phyloP scores from a whole-genome alignment of 352 stramenopile genomes.

The Globisporangium parvum region DNA sequence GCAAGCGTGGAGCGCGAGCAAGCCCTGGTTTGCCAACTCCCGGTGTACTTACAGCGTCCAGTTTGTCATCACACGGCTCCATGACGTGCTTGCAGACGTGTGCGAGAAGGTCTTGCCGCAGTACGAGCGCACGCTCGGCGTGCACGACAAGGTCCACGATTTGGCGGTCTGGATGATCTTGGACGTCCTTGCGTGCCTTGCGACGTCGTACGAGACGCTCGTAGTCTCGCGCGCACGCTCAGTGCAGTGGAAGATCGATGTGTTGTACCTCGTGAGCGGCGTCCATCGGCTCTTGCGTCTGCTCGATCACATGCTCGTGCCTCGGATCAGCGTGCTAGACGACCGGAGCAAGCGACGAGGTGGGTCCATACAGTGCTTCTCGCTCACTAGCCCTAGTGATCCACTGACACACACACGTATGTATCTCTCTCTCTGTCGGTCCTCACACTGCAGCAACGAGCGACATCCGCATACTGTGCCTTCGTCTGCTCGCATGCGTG shows the following conservation, averaged over 20 bases:
- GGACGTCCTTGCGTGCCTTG: slow-evolving; percentile 36
- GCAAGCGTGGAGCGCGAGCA: slow-evolving; percentile 42
- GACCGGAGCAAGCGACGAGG: slow-evolving; percentile 32
- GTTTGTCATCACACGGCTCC: slow-evolving; percentile 42
- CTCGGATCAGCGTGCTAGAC: slow-evolving; percentile 8
- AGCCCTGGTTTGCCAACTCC: slow-evolving; percentile 58
- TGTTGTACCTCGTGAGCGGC: slow-evolving; percentile 61
- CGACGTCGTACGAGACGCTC: slow-evolving; percentile 41
- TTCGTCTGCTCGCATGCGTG: slow-evolving; percentile 46
- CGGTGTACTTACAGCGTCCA: slow-evolving; percentile 55
- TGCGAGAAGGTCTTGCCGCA: slow-evolving; percentile 28
- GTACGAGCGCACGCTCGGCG: slow-evolving; percentile 45
- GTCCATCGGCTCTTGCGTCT: slow-evolving; percentile 41
- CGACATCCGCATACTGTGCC: slow-evolving; percentile 36
- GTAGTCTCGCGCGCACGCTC: slow-evolving; percentile 34
- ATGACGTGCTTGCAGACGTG: slow-evolving; percentile 40
- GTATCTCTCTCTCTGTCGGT: background rate
- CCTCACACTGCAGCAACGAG: slow-evolving; percentile 23
- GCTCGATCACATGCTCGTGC: slow-evolving; percentile 48
- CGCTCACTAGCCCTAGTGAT: background rate
- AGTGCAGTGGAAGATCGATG: slow-evolving; percentile 68
- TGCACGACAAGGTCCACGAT: slow-evolving; percentile 65
- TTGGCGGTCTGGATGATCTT: slow-evolving; percentile 41
- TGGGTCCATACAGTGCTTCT: slow-evolving; percentile 5
- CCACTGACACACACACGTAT: background rate